These are phyloP conservation scores for Puccinellia tenuiflora DNA, from an alignment of 176 grass and related monocot species.

Conservation along the genomic window DNA sequence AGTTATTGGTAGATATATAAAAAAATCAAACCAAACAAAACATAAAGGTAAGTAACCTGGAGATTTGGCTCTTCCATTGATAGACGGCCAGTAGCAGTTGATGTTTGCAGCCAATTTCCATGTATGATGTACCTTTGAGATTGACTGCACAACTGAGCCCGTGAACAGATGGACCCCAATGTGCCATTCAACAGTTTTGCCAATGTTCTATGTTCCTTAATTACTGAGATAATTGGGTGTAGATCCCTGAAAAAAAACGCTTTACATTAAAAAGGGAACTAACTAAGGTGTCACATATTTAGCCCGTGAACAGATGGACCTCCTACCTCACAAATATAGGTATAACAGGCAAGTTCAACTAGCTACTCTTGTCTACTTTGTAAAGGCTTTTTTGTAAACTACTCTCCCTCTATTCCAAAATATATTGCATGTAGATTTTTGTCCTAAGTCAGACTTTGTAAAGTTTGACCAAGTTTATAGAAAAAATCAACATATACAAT, in stretches of 20 bases:
- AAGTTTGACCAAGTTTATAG: neutral
- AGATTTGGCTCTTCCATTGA: conserved; percentile 99
- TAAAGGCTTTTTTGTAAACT: neutral
- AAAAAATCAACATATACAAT: neutral
- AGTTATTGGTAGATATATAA: conserved; percentile 10
- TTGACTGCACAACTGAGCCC: conserved; percentile 54
- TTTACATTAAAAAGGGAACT: neutral
- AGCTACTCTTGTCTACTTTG: neutral
- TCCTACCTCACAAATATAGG: neutral
- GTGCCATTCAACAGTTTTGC: conserved; percentile 86
- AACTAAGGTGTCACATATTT: neutral
- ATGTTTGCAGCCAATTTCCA: conserved; percentile 96
- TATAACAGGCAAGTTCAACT: neutral
- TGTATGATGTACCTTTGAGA: conserved; percentile 91
- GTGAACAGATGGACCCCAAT: conserved; percentile 78
- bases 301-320: neutral
- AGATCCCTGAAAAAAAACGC: conserved; percentile 45
- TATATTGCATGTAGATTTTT: neutral
- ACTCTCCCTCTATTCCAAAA: neutral
- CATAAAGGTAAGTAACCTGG: conserved; percentile 50
- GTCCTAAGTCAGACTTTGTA: neutral
- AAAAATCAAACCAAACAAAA: conserved; percentile 20
- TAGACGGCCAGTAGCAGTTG: conserved; percentile 87
- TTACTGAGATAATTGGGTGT: conserved; percentile 78
- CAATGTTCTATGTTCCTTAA: conserved; percentile 90